Evolutionary conservation across 768 basidiomycete genomes (phyloP).

Genomic region (Russula ochroleuca): DNA sequence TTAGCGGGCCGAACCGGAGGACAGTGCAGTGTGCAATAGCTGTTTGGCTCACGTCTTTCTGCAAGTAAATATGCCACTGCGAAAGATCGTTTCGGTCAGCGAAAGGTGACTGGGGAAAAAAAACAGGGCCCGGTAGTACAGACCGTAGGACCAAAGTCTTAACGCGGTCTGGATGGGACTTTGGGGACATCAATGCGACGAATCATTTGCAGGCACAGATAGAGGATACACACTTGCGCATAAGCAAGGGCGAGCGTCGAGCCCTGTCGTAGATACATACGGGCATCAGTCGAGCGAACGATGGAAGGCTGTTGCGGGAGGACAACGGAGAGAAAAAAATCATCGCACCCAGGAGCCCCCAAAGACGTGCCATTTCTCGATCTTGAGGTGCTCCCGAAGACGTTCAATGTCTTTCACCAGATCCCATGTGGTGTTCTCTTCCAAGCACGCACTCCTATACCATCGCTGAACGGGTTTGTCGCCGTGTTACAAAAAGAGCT

Average conservation of each 20-base stretch:
- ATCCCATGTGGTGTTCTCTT: conserved; percentile 93
- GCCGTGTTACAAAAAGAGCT: not conserved
- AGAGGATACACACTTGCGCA: conserved; percentile 53
- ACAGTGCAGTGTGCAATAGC: too few species aligned
- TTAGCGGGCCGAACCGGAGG: not conserved
- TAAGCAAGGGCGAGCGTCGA: conserved; percentile 85
- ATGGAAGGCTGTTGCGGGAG: not conserved
- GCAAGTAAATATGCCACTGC: conserved; percentile 84
- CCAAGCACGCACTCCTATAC: conserved; percentile 61
- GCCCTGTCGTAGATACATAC: conserved; percentile 45
- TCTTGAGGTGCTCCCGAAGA: conserved; percentile 64
- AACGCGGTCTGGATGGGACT: conserved; percentile 80
- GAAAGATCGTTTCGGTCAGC: conserved; percentile 9
- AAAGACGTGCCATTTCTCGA: conserved; percentile 92
- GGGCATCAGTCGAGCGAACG: not conserved
- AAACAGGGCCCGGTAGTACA: conserved; percentile 20
- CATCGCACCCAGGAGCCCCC: conserved; percentile 81
- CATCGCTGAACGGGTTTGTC: not conserved
- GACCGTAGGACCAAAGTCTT: conserved; percentile 74
- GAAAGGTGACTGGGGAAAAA: not conserved
- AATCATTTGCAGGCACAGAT: not conserved
- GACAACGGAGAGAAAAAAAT: not conserved
- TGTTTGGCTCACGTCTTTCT: conserved; percentile 57
- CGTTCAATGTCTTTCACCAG: conserved; percentile 87
- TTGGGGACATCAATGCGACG: conserved; percentile 8